These are phyloP conservation scores for Venturia oleaginea DNA, from an alignment of 2,329 filamentous ascomycete genomes.

Conservation along the genomic window DNA sequence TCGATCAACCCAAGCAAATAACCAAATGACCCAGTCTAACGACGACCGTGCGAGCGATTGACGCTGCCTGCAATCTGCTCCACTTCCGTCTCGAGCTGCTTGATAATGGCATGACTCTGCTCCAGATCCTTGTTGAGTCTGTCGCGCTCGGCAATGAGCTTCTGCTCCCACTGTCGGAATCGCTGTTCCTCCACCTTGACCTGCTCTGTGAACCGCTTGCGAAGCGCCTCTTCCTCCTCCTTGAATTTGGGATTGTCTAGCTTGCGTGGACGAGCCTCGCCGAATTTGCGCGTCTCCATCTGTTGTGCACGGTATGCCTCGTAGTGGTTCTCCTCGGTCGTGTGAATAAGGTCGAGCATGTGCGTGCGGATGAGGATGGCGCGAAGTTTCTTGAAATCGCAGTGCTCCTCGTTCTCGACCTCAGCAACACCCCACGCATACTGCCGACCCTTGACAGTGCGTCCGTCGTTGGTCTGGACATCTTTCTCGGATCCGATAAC, in stretches of 20 bases:
- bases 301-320: constrained; percentile 98
- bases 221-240: constrained; percentile 95
- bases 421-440: constrained; percentile 99
- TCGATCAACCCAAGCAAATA: constrained; percentile 4
- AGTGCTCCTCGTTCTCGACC: constrained; percentile 99
- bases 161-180: constrained; percentile 99
- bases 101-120: constrained; percentile 86
- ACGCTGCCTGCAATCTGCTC: constrained; percentile 86
- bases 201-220: constrained; percentile 99
- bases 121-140: constrained; percentile 99
- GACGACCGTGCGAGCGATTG: constrained; percentile 85
- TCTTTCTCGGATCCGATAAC: constrained; percentile 99
- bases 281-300: constrained; percentile 99
- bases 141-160: constrained; percentile 97
- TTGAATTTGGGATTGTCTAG: constrained; percentile 99
- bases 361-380: constrained; percentile 98
- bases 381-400: constrained; percentile 99
- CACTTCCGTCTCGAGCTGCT: constrained; percentile 83
- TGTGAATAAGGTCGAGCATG: constrained; percentile 99
- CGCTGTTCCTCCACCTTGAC: constrained; percentile 99
- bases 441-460: constrained; percentile 96
- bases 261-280: constrained; percentile 93
- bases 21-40: constrained; percentile 45
- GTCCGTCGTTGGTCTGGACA: constrained; percentile 89
- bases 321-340: constrained; percentile 98